Evolutionary conservation across 208 protist genomes (phyloP), one percentile per base, ranked within the genome.

Genomic region (Trypanosoma lewisi): DNA sequence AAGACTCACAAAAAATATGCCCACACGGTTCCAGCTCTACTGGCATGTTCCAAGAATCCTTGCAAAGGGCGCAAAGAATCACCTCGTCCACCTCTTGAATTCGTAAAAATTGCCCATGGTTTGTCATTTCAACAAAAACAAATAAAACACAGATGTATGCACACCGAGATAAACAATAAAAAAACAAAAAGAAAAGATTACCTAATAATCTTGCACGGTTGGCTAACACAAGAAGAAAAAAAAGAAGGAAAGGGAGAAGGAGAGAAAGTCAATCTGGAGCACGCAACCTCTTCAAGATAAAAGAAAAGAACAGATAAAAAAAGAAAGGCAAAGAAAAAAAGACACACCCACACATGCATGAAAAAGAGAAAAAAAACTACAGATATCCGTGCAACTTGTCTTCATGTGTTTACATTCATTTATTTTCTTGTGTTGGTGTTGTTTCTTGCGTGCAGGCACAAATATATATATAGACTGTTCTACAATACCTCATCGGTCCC

Each of bases 1-100:
- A 79, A 30, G 31, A n/a, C 4, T 52, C 48, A 45, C 73, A 79
- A 50, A 79, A 79, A 21, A 79, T 79, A 45, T 75, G 68, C 11
- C 63, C 56, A 41, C 73, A 75, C 16, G 63, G 61, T 44, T 36
- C 30, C 31, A 79, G 59, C 68, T 79, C 73, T 8, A 62, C 36
- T 9, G 73, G 59, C 30, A 60, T 42, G 47, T 73, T 61, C 58
- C 74, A 70, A n/a, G 60, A 28, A 27, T 73, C 65, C 14, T 53
- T 14, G 49, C 77, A 83, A 4, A 77, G 34, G 8, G 49, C 42
- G 31, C 77, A 83, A 2, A 77, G 31, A 39, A 87, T 68, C 33
- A 75, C 64, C 0, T 70, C 49, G 33, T 80, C 77, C 37, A 78
- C 74, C 41, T 75, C 70, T 17, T 73, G 57, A 37, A 47, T 42